Evolutionary conservation across 2,329 filamentous ascomycete species (phyloP).

Genomic region (Colletotrichum lini): DNA sequence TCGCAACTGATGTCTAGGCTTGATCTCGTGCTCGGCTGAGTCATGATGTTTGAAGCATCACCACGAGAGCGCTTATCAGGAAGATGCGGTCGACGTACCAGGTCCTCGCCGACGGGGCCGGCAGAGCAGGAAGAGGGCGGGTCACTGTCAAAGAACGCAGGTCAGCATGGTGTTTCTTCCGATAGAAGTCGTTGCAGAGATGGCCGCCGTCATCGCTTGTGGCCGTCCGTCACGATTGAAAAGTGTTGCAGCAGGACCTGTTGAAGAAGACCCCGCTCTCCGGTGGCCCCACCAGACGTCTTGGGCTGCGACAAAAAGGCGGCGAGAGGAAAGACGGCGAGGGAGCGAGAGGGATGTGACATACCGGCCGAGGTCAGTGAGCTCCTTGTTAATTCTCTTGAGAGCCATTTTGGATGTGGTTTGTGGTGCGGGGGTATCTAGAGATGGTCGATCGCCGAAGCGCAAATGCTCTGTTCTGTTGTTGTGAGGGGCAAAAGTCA

Average conservation of each 20-base stretch:
- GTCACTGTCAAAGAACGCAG: conserved; percentile 73
- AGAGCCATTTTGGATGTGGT: conserved; percentile 76
- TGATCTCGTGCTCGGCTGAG: conserved; percentile 46
- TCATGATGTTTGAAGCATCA: conserved; percentile 38
- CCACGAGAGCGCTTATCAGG: conserved; percentile 42
- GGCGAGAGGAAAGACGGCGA: conserved; percentile 20
- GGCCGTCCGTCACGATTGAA: conserved; percentile 16
- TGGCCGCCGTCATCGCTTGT: conserved; percentile 3
- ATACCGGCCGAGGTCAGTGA: conserved; percentile 91
- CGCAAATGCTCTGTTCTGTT: conserved; percentile 41
- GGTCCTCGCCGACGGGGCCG: conserved; percentile 94
- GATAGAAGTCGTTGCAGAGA: not conserved
- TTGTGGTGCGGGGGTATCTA: conserved; percentile 45
- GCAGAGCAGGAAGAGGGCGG: conserved; percentile 99
- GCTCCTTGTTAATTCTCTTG: conserved; percentile 96
- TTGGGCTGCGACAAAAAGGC: conserved; percentile 46
- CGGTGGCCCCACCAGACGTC: conserved; percentile 54
- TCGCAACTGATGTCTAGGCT: not conserved
- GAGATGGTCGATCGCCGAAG: conserved; percentile 37
- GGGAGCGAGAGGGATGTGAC: conserved; percentile 37
- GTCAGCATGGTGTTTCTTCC: conserved; percentile 47
- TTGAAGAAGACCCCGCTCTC: conserved; percentile 53
- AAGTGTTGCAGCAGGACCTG: conserved; percentile 27
- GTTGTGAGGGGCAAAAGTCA: conserved; percentile 44
- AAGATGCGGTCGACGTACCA: conserved; percentile 77